Evolutionary conservation across 306 rosid species (phyloP).

Genomic region (Sechiopsis laciniata): DNA sequence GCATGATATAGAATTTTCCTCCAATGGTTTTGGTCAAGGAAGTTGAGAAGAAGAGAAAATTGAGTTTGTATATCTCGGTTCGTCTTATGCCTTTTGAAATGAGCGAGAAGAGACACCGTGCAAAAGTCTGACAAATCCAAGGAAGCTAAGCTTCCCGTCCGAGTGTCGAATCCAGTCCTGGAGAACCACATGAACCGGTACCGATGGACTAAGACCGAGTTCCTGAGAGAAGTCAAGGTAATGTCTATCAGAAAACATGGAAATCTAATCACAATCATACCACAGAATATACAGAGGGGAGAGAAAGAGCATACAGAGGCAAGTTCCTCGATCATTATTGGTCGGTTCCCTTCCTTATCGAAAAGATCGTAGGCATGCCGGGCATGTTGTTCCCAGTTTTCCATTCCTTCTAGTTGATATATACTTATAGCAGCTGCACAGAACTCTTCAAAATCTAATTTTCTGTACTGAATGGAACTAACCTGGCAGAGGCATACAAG

Average conservation of each 20-base stretch:
- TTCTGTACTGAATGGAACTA: constrained; percentile 78
- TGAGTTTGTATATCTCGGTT: background rate
- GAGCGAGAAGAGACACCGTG: constrained; percentile 76
- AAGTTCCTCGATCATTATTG: constrained; percentile 86
- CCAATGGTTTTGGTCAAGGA: constrained; percentile 8
- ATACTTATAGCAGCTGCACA: constrained; percentile 86
- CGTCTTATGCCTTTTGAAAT: constrained; percentile 47
- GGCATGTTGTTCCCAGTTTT: constrained; percentile 87
- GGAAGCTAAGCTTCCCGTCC: constrained; percentile 86
- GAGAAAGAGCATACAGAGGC: constrained; percentile 55
- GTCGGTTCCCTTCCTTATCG: constrained; percentile 85
- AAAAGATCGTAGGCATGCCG: constrained; percentile 79
- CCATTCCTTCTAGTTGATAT: constrained; percentile 85
- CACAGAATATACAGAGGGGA: background rate
- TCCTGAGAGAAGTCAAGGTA: constrained; percentile 43
- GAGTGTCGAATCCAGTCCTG: constrained; percentile 92
- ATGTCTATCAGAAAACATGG: background rate
- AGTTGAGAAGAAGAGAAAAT: background rate
- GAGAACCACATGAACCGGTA: constrained; percentile 83
- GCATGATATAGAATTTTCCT: background rate
- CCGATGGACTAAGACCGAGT: constrained; percentile 85
- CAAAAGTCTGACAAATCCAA: constrained; percentile 78
- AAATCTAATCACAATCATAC: constrained; percentile 6
- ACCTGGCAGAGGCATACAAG: constrained; percentile 41
- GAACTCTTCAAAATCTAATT: constrained; percentile 85